Evolutionary conservation across 2,329 filamentous ascomycete species (phyloP), one percentile per base, ranked within the genome.

Genomic region (Blastomyces emzantsi): DNA sequence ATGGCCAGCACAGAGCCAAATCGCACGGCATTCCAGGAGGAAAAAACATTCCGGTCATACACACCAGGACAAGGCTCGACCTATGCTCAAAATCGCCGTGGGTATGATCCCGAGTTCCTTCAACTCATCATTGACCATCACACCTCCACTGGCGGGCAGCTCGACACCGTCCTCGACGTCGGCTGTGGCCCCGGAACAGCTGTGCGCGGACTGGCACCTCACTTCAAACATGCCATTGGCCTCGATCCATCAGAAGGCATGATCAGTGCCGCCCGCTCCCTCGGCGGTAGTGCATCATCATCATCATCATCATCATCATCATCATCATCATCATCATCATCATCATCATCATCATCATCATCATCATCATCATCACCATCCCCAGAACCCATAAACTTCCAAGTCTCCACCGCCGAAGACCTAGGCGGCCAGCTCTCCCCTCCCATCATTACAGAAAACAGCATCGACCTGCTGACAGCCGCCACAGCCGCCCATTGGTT

Each of bases 401-500:
- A 75, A 0, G 70, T 80, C 13, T 77, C 76, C 1, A 69, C 72
- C 0, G 81, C 81, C 1, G 81, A 84, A 65, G 72, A 76, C 0
- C 73, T 83, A 2, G 76, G 74, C 22, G 62, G 71, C 1, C 64
- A 76, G 17, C 63, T 66, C 13, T 49, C 64, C 11, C 64, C 69
- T 63, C 36, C 68, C 69, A 33, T 68, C 69, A 64, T 80, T 3
- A 65, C 65, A 2, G 74, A 73, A 52, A 65, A 65, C 52, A 73
- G 71, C 61, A 77, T 84, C 9, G 82, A 84, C 67, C 70, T 84
- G n/a, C 74, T 84, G 65, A 80, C 77, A 0, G 78, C 78, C 9
- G 80, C 80, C 0, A 82, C 76, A 2, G 78, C 81, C 65, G 81
- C 81, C 0, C 84, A 86, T 70, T 86, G 83, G 83, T 85, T 86